phyloP scores from a whole-genome alignment of 1,284 basidiomycete genomes.

The Irpex sp. region DNA sequence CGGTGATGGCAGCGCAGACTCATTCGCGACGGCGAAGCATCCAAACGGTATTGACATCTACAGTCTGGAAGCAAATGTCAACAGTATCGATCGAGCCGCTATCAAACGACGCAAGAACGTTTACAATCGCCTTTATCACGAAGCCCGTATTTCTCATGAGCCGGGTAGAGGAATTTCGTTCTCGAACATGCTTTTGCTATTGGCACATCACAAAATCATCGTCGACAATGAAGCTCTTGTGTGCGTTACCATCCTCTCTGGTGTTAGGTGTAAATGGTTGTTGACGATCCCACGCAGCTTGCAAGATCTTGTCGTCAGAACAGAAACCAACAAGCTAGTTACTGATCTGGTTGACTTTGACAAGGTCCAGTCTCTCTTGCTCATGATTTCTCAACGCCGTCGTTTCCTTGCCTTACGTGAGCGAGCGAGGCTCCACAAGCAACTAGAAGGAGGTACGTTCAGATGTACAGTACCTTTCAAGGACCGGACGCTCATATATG shows the following conservation, averaged over 20 bases:
- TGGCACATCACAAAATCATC: constrained; percentile 92
- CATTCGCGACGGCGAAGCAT: constrained; percentile 12
- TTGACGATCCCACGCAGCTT: constrained; percentile 43
- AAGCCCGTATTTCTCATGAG: constrained; percentile 75
- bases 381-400: constrained; percentile 71
- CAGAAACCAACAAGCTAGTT: constrained; percentile 76
- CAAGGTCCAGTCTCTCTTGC: constrained; percentile 74
- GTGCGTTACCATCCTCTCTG: constrained; percentile 41
- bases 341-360: constrained; percentile 83
- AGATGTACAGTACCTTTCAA: constrained; percentile 3
- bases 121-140: constrained; percentile 80
- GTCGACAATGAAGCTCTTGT: constrained; percentile 84
- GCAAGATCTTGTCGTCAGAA: constrained; percentile 76
- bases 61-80: constrained; percentile 57
- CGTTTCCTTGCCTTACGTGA: constrained; percentile 55
- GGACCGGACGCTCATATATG: constrained; percentile 1
- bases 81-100: constrained; percentile 58
- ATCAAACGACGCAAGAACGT: constrained; percentile 66
- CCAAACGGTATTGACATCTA: constrained; percentile 55
- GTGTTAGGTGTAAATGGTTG: background rate
- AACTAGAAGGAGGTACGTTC: constrained; percentile 29
- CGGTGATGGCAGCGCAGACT: constrained; percentile 27
- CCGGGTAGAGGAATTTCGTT: constrained; percentile 85
- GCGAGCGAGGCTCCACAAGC: constrained; percentile 30
- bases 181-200: constrained; percentile 83